Base-by-base conservation (phyloP, 2,329 filamentous ascomycete genomes). In the Alternaria metachromatica region DNA sequence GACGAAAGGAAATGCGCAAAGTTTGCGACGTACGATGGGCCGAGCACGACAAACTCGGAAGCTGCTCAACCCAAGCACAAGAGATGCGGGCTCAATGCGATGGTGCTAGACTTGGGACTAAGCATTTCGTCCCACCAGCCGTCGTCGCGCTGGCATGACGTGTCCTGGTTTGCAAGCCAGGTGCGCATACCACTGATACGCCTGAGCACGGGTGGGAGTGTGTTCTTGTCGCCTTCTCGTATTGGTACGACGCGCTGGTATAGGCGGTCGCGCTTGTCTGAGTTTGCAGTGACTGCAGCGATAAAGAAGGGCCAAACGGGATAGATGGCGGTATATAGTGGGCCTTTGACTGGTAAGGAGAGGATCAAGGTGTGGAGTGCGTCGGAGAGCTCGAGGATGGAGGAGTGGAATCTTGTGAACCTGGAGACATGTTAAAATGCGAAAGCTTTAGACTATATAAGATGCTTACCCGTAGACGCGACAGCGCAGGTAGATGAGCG, bases 41-140 rank as follows among this genome's bases (percentile, higher is more conserved):
- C n/a, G 12, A 7, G 6, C 3, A 5, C 15, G 9, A 8, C 11
- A n/a, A 21, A n/a, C 5, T 2, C 45, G 25, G n/a, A 4, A 56
- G 18, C 53, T 28, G 20, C 15, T 58, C 46, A 71, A 13, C 69
- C 70, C 46, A 72, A 57, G 28, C 69, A 71, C 46, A 72, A 30
- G 30, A 70, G 20, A 15, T 61, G 66, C 21, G 51, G 46, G 2
- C 66, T 62, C 18, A 75, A 25, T 2, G 58, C 65, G 20, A 57
- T 68, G 2, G 71, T 75, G 64, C 75, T 76, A 44, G 70, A 76
- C 6, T 67, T 67, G 3, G 73, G 74, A 45, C 67, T 65, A 5
- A 78, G 60, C 76, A 78, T 78, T 59, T 77, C 75, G 23, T 77
- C 75, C 76, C 76, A 77, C 76, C 76, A 78, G 18, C 74, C 70